These are phyloP conservation scores for Nematodospora valgi DNA, from an alignment of 805 yeast genomes.

Conservation along the genomic window DNA sequence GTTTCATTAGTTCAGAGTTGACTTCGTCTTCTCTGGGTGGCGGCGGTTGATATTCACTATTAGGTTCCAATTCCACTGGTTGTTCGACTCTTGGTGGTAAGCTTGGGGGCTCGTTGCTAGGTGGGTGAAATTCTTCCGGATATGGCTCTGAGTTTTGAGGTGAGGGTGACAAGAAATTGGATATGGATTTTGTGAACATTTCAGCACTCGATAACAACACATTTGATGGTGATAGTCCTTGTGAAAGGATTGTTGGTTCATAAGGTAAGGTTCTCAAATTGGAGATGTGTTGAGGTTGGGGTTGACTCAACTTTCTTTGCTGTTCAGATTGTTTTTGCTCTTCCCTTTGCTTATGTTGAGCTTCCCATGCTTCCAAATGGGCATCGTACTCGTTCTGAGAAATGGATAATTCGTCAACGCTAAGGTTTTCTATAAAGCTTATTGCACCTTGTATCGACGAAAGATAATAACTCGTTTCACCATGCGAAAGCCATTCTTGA, in stretches of 20 bases:
- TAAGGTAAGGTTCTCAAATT: not conserved
- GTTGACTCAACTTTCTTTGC: conserved; percentile 11
- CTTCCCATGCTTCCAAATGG: conserved; percentile 50
- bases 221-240: conserved; percentile 32
- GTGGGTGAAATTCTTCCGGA: not conserved
- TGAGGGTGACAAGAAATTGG: conserved; percentile 37
- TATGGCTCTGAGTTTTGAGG: conserved; percentile 16
- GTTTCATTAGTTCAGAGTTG: conserved; percentile 11
- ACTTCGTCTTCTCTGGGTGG: conserved; percentile 9
- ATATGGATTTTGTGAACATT: conserved; percentile 48
- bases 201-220: conserved; percentile 46
- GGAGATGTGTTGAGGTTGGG: conserved; percentile 21
- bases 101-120: no score
- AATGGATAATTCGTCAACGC: conserved; percentile 34
- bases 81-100: no score
- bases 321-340: conserved; percentile 1
- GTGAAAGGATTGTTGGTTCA: conserved; percentile 1
- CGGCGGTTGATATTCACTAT: conserved; percentile 4
- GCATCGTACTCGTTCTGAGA: conserved; percentile 56
- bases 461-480: conserved; percentile 89
- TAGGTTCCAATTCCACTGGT: no score
- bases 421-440: conserved; percentile 66
- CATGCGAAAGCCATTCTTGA: conserved; percentile 64
- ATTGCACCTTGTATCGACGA: conserved; percentile 90
- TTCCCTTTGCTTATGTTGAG: conserved; percentile 23